phyloP scores from a whole-genome alignment of 192 early-diverging fungal species.

The Coemansia sp. region DNA sequence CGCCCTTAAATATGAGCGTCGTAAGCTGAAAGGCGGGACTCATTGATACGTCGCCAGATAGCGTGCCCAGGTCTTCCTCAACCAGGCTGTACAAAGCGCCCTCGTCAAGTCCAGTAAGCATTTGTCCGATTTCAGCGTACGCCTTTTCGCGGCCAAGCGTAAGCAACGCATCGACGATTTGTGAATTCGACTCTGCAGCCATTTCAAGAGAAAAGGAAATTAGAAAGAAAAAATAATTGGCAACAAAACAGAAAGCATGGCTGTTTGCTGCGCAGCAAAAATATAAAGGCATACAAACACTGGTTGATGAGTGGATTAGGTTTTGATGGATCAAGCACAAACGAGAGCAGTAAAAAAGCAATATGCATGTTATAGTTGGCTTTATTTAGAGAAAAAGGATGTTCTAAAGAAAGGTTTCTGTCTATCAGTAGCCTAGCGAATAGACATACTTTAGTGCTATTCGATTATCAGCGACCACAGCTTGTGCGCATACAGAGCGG shows the following conservation, averaged over 20 bases:
- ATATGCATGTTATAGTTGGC: not conserved
- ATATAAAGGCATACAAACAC: not conserved
- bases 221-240: not conserved
- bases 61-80: conserved; percentile 20
- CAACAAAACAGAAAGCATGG: not conserved
- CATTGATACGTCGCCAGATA: not conserved
- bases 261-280: not conserved
- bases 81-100: conserved; percentile 22
- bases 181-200: conserved; percentile 3
- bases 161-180: conserved; percentile 65
- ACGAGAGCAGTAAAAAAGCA: not conserved
- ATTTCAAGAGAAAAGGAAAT: not conserved
- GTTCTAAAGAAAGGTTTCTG: no score
- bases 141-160: conserved; percentile 41
- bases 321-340: not conserved
- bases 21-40: not conserved
- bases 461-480: no score
- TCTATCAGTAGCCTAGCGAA: no score
- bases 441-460: no score
- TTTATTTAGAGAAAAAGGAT: no score
- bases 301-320: not conserved
- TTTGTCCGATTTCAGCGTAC: conserved; percentile 14
- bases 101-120: conserved; percentile 21
- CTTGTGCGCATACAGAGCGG: no score
- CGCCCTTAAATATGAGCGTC: conserved; percentile 19